Base-by-base conservation (phyloP, 2,329 filamentous ascomycete species). In the Aureobasidium musti region DNA sequence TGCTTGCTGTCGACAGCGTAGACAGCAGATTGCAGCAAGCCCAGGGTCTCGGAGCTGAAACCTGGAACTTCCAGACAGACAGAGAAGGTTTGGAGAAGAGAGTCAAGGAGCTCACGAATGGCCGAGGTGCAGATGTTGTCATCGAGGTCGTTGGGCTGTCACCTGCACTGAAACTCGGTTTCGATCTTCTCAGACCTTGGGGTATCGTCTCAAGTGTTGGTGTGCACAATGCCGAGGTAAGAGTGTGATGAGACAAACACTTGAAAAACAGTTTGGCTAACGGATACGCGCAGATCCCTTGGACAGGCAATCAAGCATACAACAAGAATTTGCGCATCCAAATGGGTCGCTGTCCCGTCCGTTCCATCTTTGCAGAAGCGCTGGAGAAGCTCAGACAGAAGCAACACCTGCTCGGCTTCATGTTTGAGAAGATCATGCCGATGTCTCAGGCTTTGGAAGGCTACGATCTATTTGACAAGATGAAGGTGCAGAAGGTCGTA, bases 71-170 rank as follows among this genome's bases (percentile, higher is more conserved):
- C 77, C 79, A 84, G 73, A 86, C 81, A 2, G 86, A 91, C 68
- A 83, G 83, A 56, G 86, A 88, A 45, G 86, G 83, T 3, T 83
- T 96, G 75, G 79, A 87, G 65, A 82, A 84, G 71, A 85, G 89
- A 63, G 87, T 97, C 63, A 87, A 87, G 73, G 89, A 91, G 71
- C 84, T 89, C 56, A 95, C 91, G 0, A 83, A 89, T 19, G 92
- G 92, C 8, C 83, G 93, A 45, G 93, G 93, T 7, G 92, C 92
- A 17, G 93, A 97, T 78, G 87, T 91, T 21, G 87, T 95, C 2
- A 87, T 97, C 54, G 81, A 83, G 70, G 79, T 80, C 4, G 81
- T 83, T 5, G 82, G 82, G 6, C 74, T 82, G 61, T 79, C 78
- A 45, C 79, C 81, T 39, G 82, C 82, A 13, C 75, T 82, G 67